Base-by-base conservation (phyloP, 192 early-diverging fungal species). In the Mortierella hygrophila region DNA sequence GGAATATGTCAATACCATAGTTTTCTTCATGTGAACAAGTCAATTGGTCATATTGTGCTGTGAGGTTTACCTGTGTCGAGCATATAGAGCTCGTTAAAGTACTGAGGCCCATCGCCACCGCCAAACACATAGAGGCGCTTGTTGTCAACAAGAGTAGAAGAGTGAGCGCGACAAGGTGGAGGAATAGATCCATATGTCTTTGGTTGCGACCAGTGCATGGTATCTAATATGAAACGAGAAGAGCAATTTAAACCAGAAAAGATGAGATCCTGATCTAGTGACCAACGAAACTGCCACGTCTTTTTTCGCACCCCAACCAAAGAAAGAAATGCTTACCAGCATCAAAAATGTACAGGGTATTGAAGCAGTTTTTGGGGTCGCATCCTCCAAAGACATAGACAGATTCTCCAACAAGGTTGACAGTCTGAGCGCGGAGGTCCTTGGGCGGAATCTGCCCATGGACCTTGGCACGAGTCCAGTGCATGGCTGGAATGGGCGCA, bases 371-470 rank as follows among this genome's bases (percentile, higher is more conserved):
- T 20, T 83, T 87, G 49, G 92, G 91, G 90, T 97, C 95, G 85
- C 96, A 96, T 3, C 97, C 97, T 46, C 96, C 97, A 92, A 97
- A 97, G 42, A 97, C 93, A 81, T 93, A 97, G 41, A 97, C 87
- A 20, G 91, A 89, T 41, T 94, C 94, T 13, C 94, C 94, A 20
- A 97, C 92, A 0, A 94, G 82, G 52, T 92, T 97, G 47, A 94
- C 92, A 0, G 96, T 94, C 77, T 97, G 97, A 13, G 95, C 95
- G 76, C 97, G 92, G 49, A 97, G 82, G 11, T 93, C 88, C 68
- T 92, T 82, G 55, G 79, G 89, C n/a, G 96, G 94, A 21, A 79
- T 77, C 78, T 88, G 83, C 21, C 94, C 94, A 89, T 93, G 92
- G 1, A 93, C 91, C 41, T 88, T 89, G 11, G 83, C 89, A 54